Base-by-base conservation (phyloP, 768 basidiomycete genomes). In the Hericium rajendrae region DNA sequence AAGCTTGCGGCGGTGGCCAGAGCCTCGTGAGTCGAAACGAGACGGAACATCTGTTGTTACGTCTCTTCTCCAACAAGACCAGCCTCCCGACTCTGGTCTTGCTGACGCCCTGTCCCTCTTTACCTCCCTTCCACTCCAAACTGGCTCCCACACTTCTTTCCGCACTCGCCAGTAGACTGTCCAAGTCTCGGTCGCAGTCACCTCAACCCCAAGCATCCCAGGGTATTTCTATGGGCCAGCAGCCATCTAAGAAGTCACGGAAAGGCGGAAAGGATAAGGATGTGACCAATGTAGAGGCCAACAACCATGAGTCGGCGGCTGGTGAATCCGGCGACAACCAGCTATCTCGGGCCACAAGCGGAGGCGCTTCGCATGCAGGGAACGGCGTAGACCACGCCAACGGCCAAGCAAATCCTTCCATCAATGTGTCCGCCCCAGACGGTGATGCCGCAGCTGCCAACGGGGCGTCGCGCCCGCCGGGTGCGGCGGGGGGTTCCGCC, bases 121-220 rank as follows among this genome's bases (percentile, higher is more conserved):
- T 32, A 9, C 18, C 43, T 22, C 22, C 41, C 41, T 26, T 41
- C 54, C 54, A 16, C 54, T 37, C 26, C 76, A 88, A 79, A 70
- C 87, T 91, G 88, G 88, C 88, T 74, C 87, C 87, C 50, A 85
- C 87, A 67, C 78, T 91, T 51, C 76, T 91, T 68, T 85, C 88
- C 67, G 86, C 83, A 46, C 80, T 91, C 61, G 78, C 86, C 60
- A 83, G 83, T 60, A 78, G 85, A 71, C 76, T 87, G 57, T 79
- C 83, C 63, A 85, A 80, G 78, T 80, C 83, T 65, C 77, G 88
- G 74, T 76, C 83, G 40, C 83, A 86, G 68, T 88, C 87, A 56
- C 84, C 85, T 39, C 81, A 82, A 69, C 82, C 83, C 60, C 74
- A 76, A 62, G 74, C 69, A 32, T 60, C 74, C 40, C 70, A 70